Conservation (phyloP, 208 protist genomes). For the Trypanosoma caninum region DNA sequence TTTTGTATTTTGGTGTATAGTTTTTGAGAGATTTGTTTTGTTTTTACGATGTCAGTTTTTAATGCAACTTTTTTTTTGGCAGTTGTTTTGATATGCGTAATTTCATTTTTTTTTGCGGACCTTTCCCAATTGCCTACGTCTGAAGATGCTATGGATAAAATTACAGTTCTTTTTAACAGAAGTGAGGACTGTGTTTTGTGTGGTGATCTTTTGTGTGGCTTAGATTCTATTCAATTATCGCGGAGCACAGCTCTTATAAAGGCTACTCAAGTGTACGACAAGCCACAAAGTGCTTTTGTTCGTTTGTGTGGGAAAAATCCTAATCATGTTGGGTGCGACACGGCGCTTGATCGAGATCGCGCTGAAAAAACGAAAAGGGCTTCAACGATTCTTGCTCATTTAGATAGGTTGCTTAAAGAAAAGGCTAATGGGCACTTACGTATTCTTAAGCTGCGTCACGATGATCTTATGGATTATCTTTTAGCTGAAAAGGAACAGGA, state of each 20-base stretch:
- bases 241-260: neutral
- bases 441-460: neutral
- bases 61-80: neutral
- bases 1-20: too few relatives aligned
- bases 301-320: slow-evolving; percentile 11
- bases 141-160: neutral
- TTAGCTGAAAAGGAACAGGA: slow-evolving; percentile 15
- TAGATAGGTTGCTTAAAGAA: neutral
- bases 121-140: neutral
- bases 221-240: slow-evolving; percentile 5
- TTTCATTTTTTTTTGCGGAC: slow-evolving; percentile 1
- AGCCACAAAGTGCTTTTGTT: slow-evolving; percentile 11
- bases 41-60: neutral
- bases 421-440: neutral
- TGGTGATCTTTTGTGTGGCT: slow-evolving; percentile 1
- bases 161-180: neutral
- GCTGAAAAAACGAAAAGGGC: slow-evolving; percentile 7
- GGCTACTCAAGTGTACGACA: slow-evolving; percentile 9
- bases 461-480: slow-evolving; percentile 11
- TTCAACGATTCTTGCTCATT: neutral
- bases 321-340: slow-evolving; percentile 8
- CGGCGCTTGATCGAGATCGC: slow-evolving; percentile 1
- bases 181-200: slow-evolving; percentile 8
- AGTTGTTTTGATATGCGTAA: neutral
- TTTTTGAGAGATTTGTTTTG: too few relatives aligned